Conservation (phyloP, 352 stramenopile species). For the Globisporangium recalcitrans region DNA sequence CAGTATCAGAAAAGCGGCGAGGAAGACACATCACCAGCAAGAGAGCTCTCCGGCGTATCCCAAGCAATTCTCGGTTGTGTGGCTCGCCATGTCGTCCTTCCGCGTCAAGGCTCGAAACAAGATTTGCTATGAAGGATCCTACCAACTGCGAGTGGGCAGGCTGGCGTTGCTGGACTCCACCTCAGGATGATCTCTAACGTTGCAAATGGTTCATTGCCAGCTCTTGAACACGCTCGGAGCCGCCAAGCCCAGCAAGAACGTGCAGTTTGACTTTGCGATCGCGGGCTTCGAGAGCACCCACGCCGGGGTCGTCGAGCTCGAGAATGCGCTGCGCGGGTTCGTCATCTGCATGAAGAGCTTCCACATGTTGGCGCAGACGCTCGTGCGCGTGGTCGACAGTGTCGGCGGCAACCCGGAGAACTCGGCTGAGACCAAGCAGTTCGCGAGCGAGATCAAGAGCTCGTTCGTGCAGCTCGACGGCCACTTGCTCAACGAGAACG, state of each 20-base stretch:
- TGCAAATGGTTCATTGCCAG: slow-evolving; percentile 13
- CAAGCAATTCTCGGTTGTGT: not conserved
- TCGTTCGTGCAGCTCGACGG: slow-evolving; percentile 58
- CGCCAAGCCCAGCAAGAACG: slow-evolving; percentile 72
- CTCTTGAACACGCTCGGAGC: slow-evolving; percentile 60
- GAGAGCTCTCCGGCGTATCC: not conserved
- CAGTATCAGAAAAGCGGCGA: slow-evolving; percentile 8
- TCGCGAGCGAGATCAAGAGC: slow-evolving; percentile 51
- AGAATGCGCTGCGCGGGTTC: slow-evolving; percentile 50
- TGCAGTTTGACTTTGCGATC: slow-evolving; percentile 63
- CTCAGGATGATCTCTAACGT: not conserved
- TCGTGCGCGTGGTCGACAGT: slow-evolving; percentile 55
- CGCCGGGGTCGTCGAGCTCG: slow-evolving; percentile 36
- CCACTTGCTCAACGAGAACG: slow-evolving; percentile 43
- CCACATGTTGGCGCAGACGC: slow-evolving; percentile 45
- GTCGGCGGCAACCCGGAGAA: slow-evolving; percentile 31
- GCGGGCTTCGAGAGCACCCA: slow-evolving; percentile 59
- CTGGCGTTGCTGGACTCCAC: not conserved
- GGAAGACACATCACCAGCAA: not conserved
- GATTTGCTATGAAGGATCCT: slow-evolving; percentile 7
- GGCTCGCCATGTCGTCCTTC: slow-evolving; percentile 59
- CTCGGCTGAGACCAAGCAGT: slow-evolving; percentile 55
- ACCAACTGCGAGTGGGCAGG: too few relatives aligned
- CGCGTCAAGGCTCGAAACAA: slow-evolving; percentile 78
- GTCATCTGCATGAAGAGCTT: slow-evolving; percentile 54